These are phyloP conservation scores for Dictyostelium firmibasis DNA, from an alignment of 78 protist species.

Conservation along the genomic window DNA sequence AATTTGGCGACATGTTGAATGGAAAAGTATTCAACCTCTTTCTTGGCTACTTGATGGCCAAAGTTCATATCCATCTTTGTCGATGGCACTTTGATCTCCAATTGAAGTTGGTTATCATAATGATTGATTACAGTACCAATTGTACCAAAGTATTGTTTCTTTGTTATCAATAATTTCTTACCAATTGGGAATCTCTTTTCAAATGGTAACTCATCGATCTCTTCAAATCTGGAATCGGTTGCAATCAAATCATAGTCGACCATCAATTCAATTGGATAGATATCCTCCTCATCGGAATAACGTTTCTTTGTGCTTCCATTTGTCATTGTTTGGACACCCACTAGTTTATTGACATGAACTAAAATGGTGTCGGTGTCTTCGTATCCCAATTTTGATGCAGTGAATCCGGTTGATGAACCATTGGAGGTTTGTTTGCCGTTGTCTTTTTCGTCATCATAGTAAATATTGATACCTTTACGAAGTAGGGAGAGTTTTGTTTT, in stretches of 20 bases:
- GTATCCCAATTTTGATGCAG: neutral
- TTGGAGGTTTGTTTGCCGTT: neutral
- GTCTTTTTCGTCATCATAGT: neutral
- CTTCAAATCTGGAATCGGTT: constrained; percentile 55
- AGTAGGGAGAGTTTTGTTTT: neutral
- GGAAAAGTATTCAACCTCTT: constrained; percentile 8
- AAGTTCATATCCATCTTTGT: neutral
- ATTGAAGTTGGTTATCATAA: constrained; percentile 32
- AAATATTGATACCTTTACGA: constrained; percentile 24
- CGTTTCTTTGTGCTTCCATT: constrained; percentile 37
- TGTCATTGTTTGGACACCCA: constrained; percentile 20
- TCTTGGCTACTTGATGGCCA: constrained; percentile 29
- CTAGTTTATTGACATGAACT: constrained; percentile 39
- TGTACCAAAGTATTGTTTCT: constrained; percentile 32
- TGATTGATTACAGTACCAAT: constrained; percentile 36
- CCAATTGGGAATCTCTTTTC: constrained; percentile 58
- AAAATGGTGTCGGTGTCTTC: neutral
- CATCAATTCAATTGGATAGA: constrained; percentile 59
- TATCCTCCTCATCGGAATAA: constrained; percentile 29
- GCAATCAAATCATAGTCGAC: constrained; percentile 29
- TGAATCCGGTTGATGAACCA: neutral
- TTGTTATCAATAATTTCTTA: constrained; percentile 21
- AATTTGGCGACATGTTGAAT: constrained; percentile 23
- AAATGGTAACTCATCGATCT: constrained; percentile 30
- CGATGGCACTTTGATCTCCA: constrained; percentile 25